Conservation (phyloP, 2,329 filamentous ascomycete species). For the Pestalotiopsis fici region DNA sequence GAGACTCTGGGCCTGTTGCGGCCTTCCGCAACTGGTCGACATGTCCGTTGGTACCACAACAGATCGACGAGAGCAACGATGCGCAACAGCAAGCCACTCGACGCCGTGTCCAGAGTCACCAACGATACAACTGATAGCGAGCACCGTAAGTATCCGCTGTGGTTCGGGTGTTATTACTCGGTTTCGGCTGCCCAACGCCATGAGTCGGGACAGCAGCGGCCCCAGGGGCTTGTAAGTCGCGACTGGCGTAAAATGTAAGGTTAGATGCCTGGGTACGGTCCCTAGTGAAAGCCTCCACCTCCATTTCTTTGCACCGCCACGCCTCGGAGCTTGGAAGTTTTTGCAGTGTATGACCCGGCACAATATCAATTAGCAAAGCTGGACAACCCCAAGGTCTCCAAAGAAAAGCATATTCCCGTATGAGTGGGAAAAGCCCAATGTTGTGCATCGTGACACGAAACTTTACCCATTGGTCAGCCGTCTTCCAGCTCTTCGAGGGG, state of each 20-base stretch:
- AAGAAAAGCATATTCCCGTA: constrained; percentile 5
- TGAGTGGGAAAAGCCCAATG: constrained; percentile 1
- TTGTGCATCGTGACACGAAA: not conserved
- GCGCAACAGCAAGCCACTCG: not conserved
- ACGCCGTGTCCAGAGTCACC: not conserved
- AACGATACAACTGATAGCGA: not conserved
- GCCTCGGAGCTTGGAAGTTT: not conserved
- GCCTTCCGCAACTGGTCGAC: constrained; percentile 3
- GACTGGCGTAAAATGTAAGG: not conserved
- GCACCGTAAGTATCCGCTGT: not conserved
- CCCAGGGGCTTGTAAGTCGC: not conserved
- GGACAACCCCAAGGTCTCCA: not conserved
- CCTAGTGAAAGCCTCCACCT: too few relatives aligned
- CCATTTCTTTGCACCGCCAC: not conserved
- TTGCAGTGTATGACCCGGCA: not conserved
- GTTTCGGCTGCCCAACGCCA: constrained; percentile 4
- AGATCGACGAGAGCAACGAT: not conserved
- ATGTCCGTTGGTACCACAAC: not conserved
- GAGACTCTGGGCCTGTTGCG: not conserved
- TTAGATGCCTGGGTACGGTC: too few relatives aligned
- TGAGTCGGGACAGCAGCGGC: constrained; percentile 1
- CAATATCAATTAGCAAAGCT: not conserved
- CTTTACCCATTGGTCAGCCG: not conserved
- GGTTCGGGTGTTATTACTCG: not conserved
- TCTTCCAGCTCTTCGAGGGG: not conserved